Conservation (phyloP, 202 grass and related monocot species). For the Panicum virgatum region DNA sequence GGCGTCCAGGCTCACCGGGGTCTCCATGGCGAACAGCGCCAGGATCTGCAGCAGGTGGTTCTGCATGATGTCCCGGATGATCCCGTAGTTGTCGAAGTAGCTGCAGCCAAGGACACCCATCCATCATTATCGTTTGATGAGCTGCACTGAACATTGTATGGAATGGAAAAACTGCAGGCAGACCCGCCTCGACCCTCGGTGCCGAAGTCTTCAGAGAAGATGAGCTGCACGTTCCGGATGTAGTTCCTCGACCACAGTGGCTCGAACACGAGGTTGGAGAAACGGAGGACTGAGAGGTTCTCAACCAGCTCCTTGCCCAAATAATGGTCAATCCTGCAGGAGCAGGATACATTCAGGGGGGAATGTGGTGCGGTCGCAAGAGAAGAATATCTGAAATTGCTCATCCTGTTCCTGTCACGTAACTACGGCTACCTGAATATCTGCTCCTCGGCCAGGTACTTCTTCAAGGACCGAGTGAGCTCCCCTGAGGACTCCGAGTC, state of each 20-base stretch:
- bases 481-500: constrained; percentile 79
- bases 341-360: neutral
- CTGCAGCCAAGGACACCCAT: constrained; percentile 19
- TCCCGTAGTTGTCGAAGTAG: constrained; percentile 92
- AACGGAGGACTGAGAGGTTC: constrained; percentile 94
- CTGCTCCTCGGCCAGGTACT: constrained; percentile 77
- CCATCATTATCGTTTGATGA: neutral
- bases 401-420: too few relatives aligned
- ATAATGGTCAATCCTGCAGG: constrained; percentile 85
- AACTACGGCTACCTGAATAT: constrained; percentile 59
- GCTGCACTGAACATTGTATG: neutral
- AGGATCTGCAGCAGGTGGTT: constrained; percentile 95
- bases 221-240: constrained; percentile 90
- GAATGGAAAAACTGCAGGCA: constrained; percentile 19
- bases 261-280: constrained; percentile 94
- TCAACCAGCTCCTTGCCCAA: constrained; percentile 95
- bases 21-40: constrained; percentile 95
- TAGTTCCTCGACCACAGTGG: constrained; percentile 91
- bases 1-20: constrained; percentile 81
- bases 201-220: constrained; percentile 95
- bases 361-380: neutral
- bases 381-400: neutral
- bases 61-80: constrained; percentile 99
- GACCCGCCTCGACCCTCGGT: constrained; percentile 92
- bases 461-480: constrained; percentile 76